These are phyloP conservation scores for Bacterosira constricta DNA, from an alignment of 108 stramenopile species.

Conservation along the genomic window DNA sequence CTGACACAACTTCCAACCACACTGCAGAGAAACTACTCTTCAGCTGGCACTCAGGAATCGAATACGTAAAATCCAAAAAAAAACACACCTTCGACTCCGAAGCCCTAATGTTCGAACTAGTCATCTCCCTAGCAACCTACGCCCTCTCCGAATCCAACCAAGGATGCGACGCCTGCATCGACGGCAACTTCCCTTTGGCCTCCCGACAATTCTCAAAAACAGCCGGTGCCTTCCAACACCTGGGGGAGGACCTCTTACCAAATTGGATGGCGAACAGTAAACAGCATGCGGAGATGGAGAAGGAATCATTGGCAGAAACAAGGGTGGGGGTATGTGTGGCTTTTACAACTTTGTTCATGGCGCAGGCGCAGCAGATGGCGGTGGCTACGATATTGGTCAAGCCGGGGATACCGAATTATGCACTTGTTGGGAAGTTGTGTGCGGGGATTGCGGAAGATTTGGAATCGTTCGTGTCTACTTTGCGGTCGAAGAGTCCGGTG, in stretches of 20 bases:
- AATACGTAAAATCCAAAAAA: conserved; percentile 49
- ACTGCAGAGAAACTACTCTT: conserved; percentile 58
- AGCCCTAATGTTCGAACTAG: conserved; percentile 90
- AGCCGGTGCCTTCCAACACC: conserved; percentile 74
- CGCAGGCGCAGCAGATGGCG: conserved; percentile 91
- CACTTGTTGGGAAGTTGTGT: conserved; percentile 79
- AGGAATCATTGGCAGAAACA: conserved; percentile 71
- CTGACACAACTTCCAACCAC: conserved; percentile 7
- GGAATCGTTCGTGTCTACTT: conserved; percentile 66
- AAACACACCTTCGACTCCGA: conserved; percentile 65
- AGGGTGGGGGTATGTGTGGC: conserved; percentile 68
- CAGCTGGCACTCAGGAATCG: conserved; percentile 84
- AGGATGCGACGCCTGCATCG: conserved; percentile 73
- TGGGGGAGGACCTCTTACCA: conserved; percentile 74
- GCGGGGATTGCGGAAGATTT: conserved; percentile 69
- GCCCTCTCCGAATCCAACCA: conserved; percentile 72
- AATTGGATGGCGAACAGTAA: conserved; percentile 82
- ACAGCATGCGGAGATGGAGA: conserved; percentile 59
- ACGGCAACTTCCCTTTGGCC: conserved; percentile 80
- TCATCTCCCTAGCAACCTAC: conserved; percentile 71
- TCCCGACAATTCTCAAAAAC: conserved; percentile 74
- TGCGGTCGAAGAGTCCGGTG: conserved; percentile 66
- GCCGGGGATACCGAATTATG: conserved; percentile 79
- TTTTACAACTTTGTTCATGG: conserved; percentile 68
- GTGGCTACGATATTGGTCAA: conserved; percentile 85